Evolutionary conservation across 2,329 filamentous ascomycete genomes (phyloP), one percentile per base, ranked within the genome.

Genomic region (Parasarocladium wereldwijsianum): DNA sequence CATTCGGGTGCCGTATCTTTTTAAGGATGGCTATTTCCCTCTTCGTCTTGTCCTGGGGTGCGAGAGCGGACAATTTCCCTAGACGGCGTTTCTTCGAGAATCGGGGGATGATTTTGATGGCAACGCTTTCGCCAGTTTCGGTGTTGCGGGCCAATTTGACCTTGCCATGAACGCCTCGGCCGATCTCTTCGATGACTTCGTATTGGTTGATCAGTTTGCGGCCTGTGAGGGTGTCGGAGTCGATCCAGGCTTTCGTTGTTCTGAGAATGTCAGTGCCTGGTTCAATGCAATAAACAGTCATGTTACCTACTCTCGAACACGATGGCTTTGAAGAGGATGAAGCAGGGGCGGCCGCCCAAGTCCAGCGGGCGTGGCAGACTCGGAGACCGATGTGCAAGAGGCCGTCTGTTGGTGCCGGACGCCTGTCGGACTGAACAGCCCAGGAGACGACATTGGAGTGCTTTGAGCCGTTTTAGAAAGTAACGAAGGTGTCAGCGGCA

Each of bases 201-300:
- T 98, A 98, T 49, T 94, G 81, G 47, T 98, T 98, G 62, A 98
- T 93, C 31, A 86, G 67, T 58, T 98, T 98, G 38, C 90, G 82
- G 35, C 90, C 90, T 5, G 87, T 93, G 38, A 84, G 67, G 32
- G 71, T 71, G 52, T 96, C 85, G 38, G 86, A 76, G 46, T 96
- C 87, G 42, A 94, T 83, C 44, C 86, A 76, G 31, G 83, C 86
- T 38, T 86, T 84, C 55, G 93, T 82, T 8, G 87, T 94, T 57
- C 76, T 82, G 38, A 24, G 24, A 32, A 8, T 31, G 30, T 26
- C 10, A 37, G 17, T 17, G 24, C 8, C 26, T 37, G 5, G n/a
- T 16, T 16, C 10, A 14, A 11, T 13, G 24, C 12, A 33, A 26
- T 24, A 18, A 20, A 29, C 33, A 12, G 15, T 9, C 23, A 21